phyloP scores from a whole-genome alignment of 768 basidiomycete genomes.

The Termitomyces titanicus region DNA sequence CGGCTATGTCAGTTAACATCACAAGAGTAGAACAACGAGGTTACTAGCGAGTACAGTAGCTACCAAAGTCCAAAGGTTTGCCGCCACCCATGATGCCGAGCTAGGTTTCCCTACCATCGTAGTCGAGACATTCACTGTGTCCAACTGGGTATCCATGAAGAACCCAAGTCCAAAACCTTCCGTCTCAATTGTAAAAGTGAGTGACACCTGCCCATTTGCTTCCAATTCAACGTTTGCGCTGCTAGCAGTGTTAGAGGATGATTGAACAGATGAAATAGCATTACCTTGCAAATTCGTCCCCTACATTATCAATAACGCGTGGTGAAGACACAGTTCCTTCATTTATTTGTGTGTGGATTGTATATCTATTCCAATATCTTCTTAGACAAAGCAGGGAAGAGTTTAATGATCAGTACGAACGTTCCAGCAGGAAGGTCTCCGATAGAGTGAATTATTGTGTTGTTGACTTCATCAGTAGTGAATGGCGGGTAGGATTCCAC shows the following conservation, averaged over 20 bases:
- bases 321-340: constrained; percentile 8
- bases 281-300: constrained; percentile 10
- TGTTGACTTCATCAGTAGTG: constrained; percentile 5
- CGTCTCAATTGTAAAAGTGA: constrained; percentile 7
- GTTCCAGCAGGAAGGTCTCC: constrained; percentile 13
- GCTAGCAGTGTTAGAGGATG: background rate
- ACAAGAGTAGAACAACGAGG: background rate
- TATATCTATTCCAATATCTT: constrained; percentile 2
- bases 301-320: constrained; percentile 11
- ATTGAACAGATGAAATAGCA: background rate
- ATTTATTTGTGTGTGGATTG: constrained; percentile 8
- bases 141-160: constrained; percentile 12
- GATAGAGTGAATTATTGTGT: constrained; percentile 9
- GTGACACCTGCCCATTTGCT: constrained; percentile 3
- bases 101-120: constrained; percentile 6
- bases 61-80: background rate
- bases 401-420: background rate
- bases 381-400: background rate
- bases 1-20: no score
- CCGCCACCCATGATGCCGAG: background rate
- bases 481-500: constrained; percentile 15
- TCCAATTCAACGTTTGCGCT: constrained; percentile 2
- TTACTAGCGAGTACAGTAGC: background rate
- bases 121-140: constrained; percentile 9
- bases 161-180: constrained; percentile 9